Evolutionary conservation across 805 yeast species (phyloP).

Genomic region (Candida hungchunana): DNA sequence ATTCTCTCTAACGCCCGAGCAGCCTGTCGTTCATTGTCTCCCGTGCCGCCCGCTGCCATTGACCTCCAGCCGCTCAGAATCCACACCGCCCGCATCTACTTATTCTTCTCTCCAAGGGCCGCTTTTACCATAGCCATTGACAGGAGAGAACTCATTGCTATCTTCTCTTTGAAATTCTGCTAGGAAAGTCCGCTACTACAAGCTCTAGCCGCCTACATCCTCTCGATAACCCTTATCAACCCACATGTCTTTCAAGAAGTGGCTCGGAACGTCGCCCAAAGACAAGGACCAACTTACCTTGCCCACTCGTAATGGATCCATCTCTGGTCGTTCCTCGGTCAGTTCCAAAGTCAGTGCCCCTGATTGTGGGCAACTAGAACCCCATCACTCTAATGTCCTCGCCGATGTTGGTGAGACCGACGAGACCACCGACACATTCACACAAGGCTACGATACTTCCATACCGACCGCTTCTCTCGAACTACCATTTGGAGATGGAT

Average conservation of each 20-base stretch:
- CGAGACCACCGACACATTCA: not conserved
- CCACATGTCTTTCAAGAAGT: slow-evolving; percentile 21
- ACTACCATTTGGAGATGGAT: slow-evolving; percentile 62
- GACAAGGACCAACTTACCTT: slow-evolving; percentile 6
- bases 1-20: too few relatives aligned
- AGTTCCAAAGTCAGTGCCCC: slow-evolving; percentile 3
- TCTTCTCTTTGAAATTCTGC: too few relatives aligned
- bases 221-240: not conserved
- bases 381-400: not conserved
- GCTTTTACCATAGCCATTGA: too few relatives aligned
- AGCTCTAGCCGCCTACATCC: too few relatives aligned
- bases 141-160: too few relatives aligned
- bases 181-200: too few relatives aligned
- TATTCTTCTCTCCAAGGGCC: too few relatives aligned
- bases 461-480: slow-evolving; percentile 5
- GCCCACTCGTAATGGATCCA: slow-evolving; percentile 1
- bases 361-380: not conserved
- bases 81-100: too few relatives aligned
- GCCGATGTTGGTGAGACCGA: not conserved
- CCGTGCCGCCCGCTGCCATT: too few relatives aligned
- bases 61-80: too few relatives aligned
- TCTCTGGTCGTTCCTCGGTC: slow-evolving; percentile 7
- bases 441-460: not conserved
- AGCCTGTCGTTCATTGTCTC: too few relatives aligned
- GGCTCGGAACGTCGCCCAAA: slow-evolving; percentile 13